These are phyloP conservation scores for Fragilaria crotonensis DNA, from an alignment of 108 stramenopile species.

Conservation along the genomic window DNA sequence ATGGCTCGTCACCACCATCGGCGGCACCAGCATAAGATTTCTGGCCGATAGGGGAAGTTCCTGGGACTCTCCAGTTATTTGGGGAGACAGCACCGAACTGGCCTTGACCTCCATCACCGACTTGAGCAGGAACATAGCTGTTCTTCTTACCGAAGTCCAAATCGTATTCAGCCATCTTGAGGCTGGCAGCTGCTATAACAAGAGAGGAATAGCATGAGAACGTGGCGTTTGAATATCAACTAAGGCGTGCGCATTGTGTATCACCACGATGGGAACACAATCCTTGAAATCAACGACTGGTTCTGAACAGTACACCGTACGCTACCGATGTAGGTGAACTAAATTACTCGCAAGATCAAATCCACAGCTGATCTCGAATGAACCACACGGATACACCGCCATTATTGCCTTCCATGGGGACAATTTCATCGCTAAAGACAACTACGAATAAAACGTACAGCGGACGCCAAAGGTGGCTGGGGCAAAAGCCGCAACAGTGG, in stretches of 20 bases:
- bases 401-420: too few relatives aligned
- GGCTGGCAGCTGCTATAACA: slow-evolving; percentile 20
- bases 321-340: too few relatives aligned
- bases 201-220: not conserved
- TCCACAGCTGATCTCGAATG: too few relatives aligned
- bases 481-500: slow-evolving; percentile 73
- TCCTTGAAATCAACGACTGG: too few relatives aligned
- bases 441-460: too few relatives aligned
- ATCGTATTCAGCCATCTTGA: slow-evolving; percentile 51
- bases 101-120: slow-evolving; percentile 86
- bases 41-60: slow-evolving; percentile 85
- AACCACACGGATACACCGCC: too few relatives aligned
- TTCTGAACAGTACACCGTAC: too few relatives aligned
- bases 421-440: too few relatives aligned
- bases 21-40: slow-evolving; percentile 66
- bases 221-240: not conserved
- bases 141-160: slow-evolving; percentile 85
- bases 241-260: too few relatives aligned
- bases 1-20: slow-evolving; percentile 88
- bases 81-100: slow-evolving; percentile 84
- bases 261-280: too few relatives aligned
- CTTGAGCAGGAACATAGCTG: slow-evolving; percentile 61
- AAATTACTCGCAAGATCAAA: too few relatives aligned
- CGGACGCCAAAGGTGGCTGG: slow-evolving; percentile 62
- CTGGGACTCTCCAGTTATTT: slow-evolving; percentile 82